A percentile compares a stretch with the other conserved stretches of the same genome.
Evolutionary conservation across 495 filamentous ascomycete genomes (phyloP).

Genomic region (Bacidia rubella): DNA sequence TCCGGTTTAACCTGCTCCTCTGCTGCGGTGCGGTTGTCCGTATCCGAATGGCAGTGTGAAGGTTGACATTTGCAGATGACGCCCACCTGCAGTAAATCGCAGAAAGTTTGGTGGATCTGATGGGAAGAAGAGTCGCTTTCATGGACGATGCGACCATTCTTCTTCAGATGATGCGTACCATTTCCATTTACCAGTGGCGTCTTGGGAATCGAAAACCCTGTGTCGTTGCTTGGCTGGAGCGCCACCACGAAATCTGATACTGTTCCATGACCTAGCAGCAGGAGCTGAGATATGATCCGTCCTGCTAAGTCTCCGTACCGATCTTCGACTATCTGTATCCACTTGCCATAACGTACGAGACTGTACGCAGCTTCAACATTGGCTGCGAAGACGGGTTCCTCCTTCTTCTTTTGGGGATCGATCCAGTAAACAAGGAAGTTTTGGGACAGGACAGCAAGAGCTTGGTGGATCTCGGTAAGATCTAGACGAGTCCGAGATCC

Average conservation of each 20-base stretch:
- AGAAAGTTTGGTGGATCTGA: constrained; percentile 8
- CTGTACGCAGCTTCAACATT: constrained; percentile 62
- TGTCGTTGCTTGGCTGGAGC: constrained; percentile 12
- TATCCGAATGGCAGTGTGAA: constrained; percentile 36
- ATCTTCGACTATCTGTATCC: constrained; percentile 58
- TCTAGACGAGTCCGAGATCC: constrained; percentile 52
- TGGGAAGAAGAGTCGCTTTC: background rate
- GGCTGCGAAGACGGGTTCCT: constrained; percentile 41
- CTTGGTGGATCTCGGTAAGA: constrained; percentile 56
- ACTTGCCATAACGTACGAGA: constrained; percentile 66
- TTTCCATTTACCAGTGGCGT: background rate
- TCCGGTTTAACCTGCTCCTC: constrained; percentile 29
- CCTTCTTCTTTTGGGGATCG: constrained; percentile 49
- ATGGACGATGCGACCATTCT: background rate
- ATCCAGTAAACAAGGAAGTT: constrained; percentile 73
- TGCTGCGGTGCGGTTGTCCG: constrained; percentile 37
- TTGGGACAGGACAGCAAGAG: constrained; percentile 72
- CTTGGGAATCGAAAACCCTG: background rate
- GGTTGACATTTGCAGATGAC: constrained; percentile 35
- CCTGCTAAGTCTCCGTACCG: constrained; percentile 57
- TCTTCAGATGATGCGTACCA: background rate
- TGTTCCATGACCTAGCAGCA: constrained; percentile 63
- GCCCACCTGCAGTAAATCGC: constrained; percentile 20
- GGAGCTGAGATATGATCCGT: constrained; percentile 56
- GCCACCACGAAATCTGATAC: constrained; percentile 50